Conservation (phyloP, 257 asterid species). For the Prunella vulgaris region DNA sequence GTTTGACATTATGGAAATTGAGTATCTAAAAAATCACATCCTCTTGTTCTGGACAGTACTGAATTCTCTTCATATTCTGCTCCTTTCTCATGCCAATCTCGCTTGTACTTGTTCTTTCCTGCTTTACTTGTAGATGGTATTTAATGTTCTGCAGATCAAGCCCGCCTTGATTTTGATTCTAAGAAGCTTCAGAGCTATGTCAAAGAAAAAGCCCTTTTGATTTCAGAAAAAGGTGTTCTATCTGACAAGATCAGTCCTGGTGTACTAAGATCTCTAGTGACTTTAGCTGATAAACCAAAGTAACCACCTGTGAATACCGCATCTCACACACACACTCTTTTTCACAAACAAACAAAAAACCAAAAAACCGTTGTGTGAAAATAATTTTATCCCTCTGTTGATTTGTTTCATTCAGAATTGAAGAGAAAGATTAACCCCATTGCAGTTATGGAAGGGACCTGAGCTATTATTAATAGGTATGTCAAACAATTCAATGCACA, state of each 20-base stretch:
- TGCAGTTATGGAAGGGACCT: conserved; percentile 12
- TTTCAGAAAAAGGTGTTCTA: conserved; percentile 76
- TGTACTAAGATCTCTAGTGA: conserved; percentile 76
- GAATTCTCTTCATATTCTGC: conserved; percentile 1
- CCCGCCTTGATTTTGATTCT: conserved; percentile 62
- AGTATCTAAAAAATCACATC: neutral
- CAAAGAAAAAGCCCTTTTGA: conserved; percentile 69
- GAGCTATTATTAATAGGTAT: conserved; percentile 19
- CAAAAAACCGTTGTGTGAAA: too few relatives aligned
- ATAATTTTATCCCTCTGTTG: neutral
- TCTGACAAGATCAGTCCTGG: conserved; percentile 78
- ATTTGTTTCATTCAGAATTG: conserved; percentile 32
- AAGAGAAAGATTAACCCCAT: conserved; percentile 28
- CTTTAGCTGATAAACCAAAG: conserved; percentile 66
- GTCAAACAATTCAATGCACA: neutral
- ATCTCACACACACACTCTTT: too few relatives aligned
- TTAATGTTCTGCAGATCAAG: conserved; percentile 58
- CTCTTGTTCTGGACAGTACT: neutral
- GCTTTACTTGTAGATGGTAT: conserved; percentile 17
- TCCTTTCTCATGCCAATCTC: neutral
- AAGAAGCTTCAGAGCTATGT: conserved; percentile 81
- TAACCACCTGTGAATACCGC: conserved; percentile 27
- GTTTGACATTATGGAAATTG: conserved; percentile 5
- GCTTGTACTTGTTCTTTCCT: conserved; percentile 1
- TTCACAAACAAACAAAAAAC: too few relatives aligned